phyloP scores from a whole-genome alignment of 352 stramenopile species.

The Phytophthora brassicae region DNA sequence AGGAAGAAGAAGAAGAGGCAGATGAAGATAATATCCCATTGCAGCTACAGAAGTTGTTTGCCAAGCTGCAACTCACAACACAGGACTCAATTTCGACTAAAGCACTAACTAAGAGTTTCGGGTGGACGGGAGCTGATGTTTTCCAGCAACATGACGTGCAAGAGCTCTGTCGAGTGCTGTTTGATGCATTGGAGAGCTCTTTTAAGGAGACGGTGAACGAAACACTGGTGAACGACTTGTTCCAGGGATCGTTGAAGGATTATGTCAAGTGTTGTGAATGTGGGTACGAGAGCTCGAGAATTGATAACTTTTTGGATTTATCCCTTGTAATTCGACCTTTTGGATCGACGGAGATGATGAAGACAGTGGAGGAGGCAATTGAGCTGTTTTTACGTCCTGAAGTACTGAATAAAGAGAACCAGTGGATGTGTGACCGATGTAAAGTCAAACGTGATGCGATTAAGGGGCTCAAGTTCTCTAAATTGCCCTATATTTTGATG shows the following conservation, averaged over 20 bases:
- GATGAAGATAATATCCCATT: conserved; percentile 85
- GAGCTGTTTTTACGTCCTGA: conserved; percentile 88
- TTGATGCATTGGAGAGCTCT: conserved; percentile 89
- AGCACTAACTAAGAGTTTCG: conserved; percentile 91
- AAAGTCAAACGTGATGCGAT: conserved; percentile 87
- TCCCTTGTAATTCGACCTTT: conserved; percentile 90
- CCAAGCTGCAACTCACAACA: conserved; percentile 84
- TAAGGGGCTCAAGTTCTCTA: conserved; percentile 89
- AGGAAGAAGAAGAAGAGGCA: conserved; percentile 49
- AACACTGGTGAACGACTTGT: conserved; percentile 87
- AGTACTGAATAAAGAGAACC: conserved; percentile 88
- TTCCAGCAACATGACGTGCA: conserved; percentile 93
- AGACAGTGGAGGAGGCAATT: conserved; percentile 84
- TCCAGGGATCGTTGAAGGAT: conserved; percentile 85
- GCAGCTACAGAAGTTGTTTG: conserved; percentile 92
- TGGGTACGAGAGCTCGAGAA: conserved; percentile 80
- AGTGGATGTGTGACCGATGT: conserved; percentile 87
- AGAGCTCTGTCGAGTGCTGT: conserved; percentile 89
- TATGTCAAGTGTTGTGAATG: conserved; percentile 88
- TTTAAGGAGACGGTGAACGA: conserved; percentile 89
- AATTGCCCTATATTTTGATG: conserved; percentile 87
- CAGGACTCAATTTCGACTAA: conserved; percentile 75
- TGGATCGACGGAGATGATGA: conserved; percentile 83
- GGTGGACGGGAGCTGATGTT: conserved; percentile 86
- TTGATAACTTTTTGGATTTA: conserved; percentile 90